These are phyloP conservation scores for Sclerotiophoma versabilis DNA, from an alignment of 2,329 filamentous ascomycete species.

Conservation along the genomic window DNA sequence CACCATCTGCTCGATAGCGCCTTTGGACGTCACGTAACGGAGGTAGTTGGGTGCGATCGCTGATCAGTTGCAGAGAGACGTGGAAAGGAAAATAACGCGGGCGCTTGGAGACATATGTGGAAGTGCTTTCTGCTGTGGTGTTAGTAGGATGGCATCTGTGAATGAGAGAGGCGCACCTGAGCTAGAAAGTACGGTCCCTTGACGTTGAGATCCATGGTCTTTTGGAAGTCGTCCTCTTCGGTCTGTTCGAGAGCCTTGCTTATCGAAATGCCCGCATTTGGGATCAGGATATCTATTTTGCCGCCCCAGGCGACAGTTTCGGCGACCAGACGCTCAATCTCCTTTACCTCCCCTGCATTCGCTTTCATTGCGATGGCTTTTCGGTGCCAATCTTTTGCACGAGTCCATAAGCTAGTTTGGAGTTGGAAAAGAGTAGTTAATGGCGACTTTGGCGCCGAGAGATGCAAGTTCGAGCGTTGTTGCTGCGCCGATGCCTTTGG, in stretches of 20 bases:
- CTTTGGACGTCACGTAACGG: conserved; percentile 63
- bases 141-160: not conserved
- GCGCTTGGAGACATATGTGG: conserved; percentile 26
- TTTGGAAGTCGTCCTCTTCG: conserved; percentile 67
- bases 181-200: conserved; percentile 39
- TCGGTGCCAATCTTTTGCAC: conserved; percentile 57
- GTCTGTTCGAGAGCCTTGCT: conserved; percentile 63
- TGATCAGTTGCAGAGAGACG: conserved; percentile 23
- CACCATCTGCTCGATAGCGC: conserved; percentile 66
- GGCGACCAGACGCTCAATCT: conserved; percentile 57
- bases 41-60: conserved; percentile 34
- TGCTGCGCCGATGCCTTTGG: conserved; percentile 41
- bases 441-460: conserved; percentile 54
- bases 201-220: conserved; percentile 67
- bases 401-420: conserved; percentile 62
- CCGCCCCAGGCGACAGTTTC: conserved; percentile 47
- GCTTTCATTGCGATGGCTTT: conserved; percentile 64
- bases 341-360: conserved; percentile 57
- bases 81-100: conserved; percentile 31
- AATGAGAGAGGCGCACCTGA: conserved; percentile 14
- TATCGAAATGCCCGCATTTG: conserved; percentile 63
- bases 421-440: conserved; percentile 66
- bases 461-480: conserved; percentile 49
- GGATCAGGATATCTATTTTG: conserved; percentile 64
- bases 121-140: conserved; percentile 26